A percentile compares a stretch with the other conserved stretches of the same genome.
Conservation (phyloP, 192 early-diverging fungal genomes). For the Rhizoclosmatium sp. region DNA sequence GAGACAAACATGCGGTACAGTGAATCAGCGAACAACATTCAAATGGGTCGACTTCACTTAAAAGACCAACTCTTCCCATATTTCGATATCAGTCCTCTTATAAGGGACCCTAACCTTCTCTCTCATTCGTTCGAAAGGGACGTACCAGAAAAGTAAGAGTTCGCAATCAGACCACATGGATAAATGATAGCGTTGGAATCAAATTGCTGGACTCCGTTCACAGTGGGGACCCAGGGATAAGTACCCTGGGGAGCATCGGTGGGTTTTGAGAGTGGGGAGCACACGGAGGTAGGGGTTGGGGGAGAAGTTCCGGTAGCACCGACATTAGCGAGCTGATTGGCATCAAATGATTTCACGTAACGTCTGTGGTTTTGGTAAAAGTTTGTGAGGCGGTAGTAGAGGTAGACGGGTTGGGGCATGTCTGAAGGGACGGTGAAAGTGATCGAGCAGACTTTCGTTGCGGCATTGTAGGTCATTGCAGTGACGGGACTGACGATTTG, state of each 20-base stretch:
- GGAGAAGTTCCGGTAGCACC: background rate
- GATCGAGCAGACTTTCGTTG: constrained; percentile 71
- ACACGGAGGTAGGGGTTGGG: constrained; percentile 18
- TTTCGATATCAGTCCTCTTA: too few relatives aligned
- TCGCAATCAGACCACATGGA: constrained; percentile 98
- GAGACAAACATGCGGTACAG: too few relatives aligned
- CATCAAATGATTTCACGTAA: constrained; percentile 90
- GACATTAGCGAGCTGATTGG: constrained; percentile 71
- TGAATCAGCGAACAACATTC: too few relatives aligned
- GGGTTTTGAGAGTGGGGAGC: constrained; percentile 22
- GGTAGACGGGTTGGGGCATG: constrained; percentile 80
- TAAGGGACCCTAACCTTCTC: too few relatives aligned
- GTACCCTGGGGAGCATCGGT: constrained; percentile 27
- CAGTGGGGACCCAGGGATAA: constrained; percentile 15
- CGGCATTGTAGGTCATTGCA: constrained; percentile 46
- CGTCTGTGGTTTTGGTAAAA: constrained; percentile 99
- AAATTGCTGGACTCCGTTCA: constrained; percentile 6
- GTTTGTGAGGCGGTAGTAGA: constrained; percentile 96
- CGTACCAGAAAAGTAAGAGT: constrained; percentile 95
- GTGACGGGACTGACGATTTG: constrained; percentile 23
- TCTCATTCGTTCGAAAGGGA: background rate
- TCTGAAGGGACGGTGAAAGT: constrained; percentile 67
- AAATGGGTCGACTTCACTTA: too few relatives aligned
- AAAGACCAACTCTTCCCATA: too few relatives aligned
- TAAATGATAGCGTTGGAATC: constrained; percentile 67